Conservation (phyloP, 1,284 basidiomycete species). For the Boletus semigastroideus region DNA sequence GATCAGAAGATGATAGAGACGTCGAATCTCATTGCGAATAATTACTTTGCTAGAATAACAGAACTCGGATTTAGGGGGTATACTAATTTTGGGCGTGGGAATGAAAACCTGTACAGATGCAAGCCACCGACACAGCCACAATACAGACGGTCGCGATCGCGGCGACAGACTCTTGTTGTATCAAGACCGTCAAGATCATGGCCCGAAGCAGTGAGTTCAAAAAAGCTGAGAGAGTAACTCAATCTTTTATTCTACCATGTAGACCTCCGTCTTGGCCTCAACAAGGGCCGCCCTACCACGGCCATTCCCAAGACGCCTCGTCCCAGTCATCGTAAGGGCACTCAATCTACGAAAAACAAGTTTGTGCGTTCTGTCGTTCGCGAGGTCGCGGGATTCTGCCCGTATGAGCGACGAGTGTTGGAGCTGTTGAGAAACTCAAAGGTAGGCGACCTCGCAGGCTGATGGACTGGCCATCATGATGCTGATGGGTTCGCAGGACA, state of each 20-base stretch:
- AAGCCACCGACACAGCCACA: slow-evolving; percentile 35
- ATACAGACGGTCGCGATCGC: slow-evolving; percentile 18
- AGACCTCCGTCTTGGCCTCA: slow-evolving; percentile 91
- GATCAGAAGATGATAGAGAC: slow-evolving; percentile 41
- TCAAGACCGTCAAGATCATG: slow-evolving; percentile 68
- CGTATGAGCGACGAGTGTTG: slow-evolving; percentile 98
- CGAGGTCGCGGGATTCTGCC: slow-evolving; percentile 97
- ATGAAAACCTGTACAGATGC: slow-evolving; percentile 43
- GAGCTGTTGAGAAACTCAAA: slow-evolving; percentile 99
- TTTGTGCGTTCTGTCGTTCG: slow-evolving; percentile 91
- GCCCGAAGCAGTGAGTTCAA: slow-evolving; percentile 63
- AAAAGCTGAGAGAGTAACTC: neutral
- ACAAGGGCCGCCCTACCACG: slow-evolving; percentile 93
- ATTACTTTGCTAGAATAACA: slow-evolving; percentile 9
- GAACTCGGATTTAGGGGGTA: slow-evolving; percentile 15
- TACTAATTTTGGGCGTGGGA: slow-evolving; percentile 13
- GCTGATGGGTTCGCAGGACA: slow-evolving; percentile 62
- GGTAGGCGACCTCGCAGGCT: slow-evolving; percentile 45
- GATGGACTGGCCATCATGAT: neutral
- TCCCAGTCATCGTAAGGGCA: slow-evolving; percentile 93
- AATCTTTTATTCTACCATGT: slow-evolving; percentile 14
- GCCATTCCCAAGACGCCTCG: slow-evolving; percentile 76
- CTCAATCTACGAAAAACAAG: slow-evolving; percentile 80
- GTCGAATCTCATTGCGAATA: slow-evolving; percentile 13
- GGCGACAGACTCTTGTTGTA: slow-evolving; percentile 25